These are phyloP conservation scores for Talaromyces rugulosus DNA, from an alignment of 2,329 filamentous ascomycete species.

Conservation along the genomic window DNA sequence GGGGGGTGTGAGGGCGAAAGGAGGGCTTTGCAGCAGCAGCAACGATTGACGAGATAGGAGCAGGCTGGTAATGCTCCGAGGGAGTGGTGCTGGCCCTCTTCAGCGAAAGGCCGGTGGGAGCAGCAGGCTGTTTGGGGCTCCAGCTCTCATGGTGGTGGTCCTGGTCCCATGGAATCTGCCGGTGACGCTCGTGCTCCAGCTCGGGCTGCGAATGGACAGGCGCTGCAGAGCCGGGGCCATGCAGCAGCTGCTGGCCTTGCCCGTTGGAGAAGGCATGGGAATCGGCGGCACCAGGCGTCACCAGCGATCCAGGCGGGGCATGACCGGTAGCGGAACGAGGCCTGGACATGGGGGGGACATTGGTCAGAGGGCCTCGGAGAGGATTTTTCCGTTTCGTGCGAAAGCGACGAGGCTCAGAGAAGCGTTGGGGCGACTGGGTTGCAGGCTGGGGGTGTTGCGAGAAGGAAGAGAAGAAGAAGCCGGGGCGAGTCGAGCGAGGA, in stretches of 20 bases:
- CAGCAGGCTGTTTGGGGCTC: background rate
- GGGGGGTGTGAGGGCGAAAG: slow-evolving; percentile 38
- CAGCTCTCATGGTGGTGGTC: background rate
- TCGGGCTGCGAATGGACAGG: slow-evolving; percentile 21
- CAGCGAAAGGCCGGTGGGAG: slow-evolving; percentile 7
- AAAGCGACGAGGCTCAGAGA: background rate
- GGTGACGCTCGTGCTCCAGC: slow-evolving; percentile 14
- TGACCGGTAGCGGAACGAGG: slow-evolving; percentile 40
- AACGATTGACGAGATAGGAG: slow-evolving; percentile 5
- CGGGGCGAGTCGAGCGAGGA: background rate
- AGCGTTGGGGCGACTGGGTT: background rate
- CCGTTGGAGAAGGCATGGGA: slow-evolving; percentile 34
- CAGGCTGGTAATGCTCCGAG: slow-evolving; percentile 10
- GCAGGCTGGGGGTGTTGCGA: background rate
- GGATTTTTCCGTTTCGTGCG: background rate
- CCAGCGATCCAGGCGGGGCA: slow-evolving; percentile 38
- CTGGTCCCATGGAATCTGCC: slow-evolving; percentile 10
- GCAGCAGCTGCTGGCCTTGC: slow-evolving; percentile 23
- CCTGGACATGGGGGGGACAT: slow-evolving; percentile 51
- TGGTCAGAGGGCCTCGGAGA: slow-evolving; percentile 34
- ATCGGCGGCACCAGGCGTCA: slow-evolving; percentile 41
- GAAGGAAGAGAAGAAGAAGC: background rate
- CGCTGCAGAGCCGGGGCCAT: slow-evolving; percentile 29
- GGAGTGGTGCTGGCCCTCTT: slow-evolving; percentile 13
- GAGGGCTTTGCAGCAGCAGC: background rate